Evolutionary conservation across 805 yeast genomes (phyloP), one percentile per base, ranked within the genome.

Genomic region (Starmerella geochares): DNA sequence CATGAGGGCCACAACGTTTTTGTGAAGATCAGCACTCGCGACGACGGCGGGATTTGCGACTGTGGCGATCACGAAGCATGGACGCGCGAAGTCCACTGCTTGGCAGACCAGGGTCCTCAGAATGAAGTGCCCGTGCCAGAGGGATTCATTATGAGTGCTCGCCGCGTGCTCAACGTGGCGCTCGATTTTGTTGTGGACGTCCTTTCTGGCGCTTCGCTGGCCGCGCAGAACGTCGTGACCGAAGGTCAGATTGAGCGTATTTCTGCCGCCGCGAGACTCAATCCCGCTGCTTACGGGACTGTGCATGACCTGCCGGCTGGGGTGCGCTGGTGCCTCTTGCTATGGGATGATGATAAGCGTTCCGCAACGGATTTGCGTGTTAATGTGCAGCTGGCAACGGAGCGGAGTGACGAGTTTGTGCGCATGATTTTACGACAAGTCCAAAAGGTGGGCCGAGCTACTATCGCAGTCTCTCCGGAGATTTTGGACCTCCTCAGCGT

Each of bases 1-100:
- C 97, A 88, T 65, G 61, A 62, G 31, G 90, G 79, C 40, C 97
- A 88, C 63, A 75, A 78, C 42, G 80, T 83, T 8, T 76, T 80
- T 49, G 75, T 79, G 16, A 71, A 77, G 35, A 77, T 83, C 6
- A 77, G 76, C 38, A 70, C 84, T 47, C 59, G 66, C 20, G 82
- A 73, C 52, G 77, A 77, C 50, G 85, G 88, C 33, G 92, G 92
- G 0, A 83, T 81, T 17, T 83, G 94, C 63, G 95, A 86, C 60
- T 86, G 95, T 64, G 95, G 95, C 3, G 95, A 86, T 60, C 77
- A 79, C 0, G 94, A 84, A 60, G 94, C 94, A 0, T 86, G 94
- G 87, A 73, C 70, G 4, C 64, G 64, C 14, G 65, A 71, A 1
- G 67, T 78, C 38, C 60, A 67, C 13, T 86, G 95, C 62, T 69